Conservation (phyloP, 2,329 filamentous ascomycete genomes). For the Fusarium sp. region DNA sequence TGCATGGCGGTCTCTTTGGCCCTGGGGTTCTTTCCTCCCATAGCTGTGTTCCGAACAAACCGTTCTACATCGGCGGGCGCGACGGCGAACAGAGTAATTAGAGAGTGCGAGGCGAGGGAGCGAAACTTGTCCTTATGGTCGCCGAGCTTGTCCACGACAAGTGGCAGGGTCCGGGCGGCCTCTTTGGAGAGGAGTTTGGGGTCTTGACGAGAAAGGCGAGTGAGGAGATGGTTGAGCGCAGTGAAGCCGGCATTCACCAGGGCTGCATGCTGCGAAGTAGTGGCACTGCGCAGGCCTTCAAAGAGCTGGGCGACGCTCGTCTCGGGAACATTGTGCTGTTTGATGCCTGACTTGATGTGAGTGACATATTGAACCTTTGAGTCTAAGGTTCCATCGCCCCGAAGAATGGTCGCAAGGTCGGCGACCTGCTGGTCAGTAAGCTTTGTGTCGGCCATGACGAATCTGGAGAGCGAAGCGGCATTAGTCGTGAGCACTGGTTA, state of each 20-base stretch:
- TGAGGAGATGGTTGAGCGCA: constrained; percentile 86
- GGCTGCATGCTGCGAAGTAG: constrained; percentile 78
- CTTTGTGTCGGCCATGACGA: constrained; percentile 63
- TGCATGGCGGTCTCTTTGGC: constrained; percentile 87
- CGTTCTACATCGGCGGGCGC: constrained; percentile 80
- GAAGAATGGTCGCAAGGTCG: constrained; percentile 63
- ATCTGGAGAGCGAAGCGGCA: constrained; percentile 25
- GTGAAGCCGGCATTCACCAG: constrained; percentile 88
- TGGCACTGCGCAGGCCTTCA: constrained; percentile 81
- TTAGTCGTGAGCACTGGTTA: constrained; percentile 22
- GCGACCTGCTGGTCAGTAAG: constrained; percentile 69
- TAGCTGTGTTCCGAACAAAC: constrained; percentile 79
- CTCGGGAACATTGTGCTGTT: constrained; percentile 90
- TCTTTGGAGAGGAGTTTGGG: constrained; percentile 78
- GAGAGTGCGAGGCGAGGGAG: constrained; percentile 76
- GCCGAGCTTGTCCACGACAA: constrained; percentile 85
- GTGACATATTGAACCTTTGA: constrained; percentile 77
- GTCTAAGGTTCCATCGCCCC: constrained; percentile 74
- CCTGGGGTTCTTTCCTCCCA: constrained; percentile 82
- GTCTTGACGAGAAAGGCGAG: constrained; percentile 86
- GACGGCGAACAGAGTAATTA: constrained; percentile 80
- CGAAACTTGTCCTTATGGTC: constrained; percentile 90
- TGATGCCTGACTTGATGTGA: constrained; percentile 85
- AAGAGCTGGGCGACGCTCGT: constrained; percentile 77
- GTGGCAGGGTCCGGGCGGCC: constrained; percentile 74